Evolutionary conservation across 768 basidiomycete species (phyloP).

Genomic region (Chlorophyllum brunneum): DNA sequence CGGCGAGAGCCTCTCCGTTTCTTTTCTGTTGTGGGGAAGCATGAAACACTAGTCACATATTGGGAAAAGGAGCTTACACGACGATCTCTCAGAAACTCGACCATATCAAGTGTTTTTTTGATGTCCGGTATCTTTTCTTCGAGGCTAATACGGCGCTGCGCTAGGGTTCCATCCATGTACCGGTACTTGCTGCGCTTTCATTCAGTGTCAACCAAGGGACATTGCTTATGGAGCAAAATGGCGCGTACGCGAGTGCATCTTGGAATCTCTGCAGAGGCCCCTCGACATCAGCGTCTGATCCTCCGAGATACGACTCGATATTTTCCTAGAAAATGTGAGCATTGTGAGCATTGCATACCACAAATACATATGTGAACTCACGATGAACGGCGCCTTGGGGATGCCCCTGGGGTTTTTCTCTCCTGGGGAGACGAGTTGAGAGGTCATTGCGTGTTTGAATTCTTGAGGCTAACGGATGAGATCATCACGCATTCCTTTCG

Average conservation of each 20-base stretch:
- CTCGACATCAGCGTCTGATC: conserved; percentile 76
- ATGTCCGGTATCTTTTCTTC: conserved; percentile 98
- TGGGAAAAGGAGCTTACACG: conserved; percentile 44
- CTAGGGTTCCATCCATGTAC: conserved; percentile 90
- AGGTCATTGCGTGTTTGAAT: conserved; percentile 19
- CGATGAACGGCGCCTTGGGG: conserved; percentile 93
- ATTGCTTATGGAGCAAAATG: conserved; percentile 13
- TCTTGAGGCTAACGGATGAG: background rate
- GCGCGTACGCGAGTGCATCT: conserved; percentile 87
- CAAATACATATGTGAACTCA: conserved; percentile 29
- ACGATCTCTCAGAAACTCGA: conserved; percentile 71
- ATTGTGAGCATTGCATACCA: background rate
- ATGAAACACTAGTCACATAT: background rate
- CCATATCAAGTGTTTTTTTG: conserved; percentile 86
- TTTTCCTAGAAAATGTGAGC: conserved; percentile 51
- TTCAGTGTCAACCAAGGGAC: conserved; percentile 20
- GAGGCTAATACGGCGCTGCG: conserved; percentile 71
- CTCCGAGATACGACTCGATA: conserved; percentile 83
- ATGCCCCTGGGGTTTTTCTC: conserved; percentile 88
- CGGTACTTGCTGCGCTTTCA: conserved; percentile 86
- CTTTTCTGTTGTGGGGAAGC: conserved; percentile 46
- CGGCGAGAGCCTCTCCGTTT: conserved; percentile 37
- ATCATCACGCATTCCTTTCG: conserved; percentile 14
- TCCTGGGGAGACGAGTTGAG: conserved; percentile 30
- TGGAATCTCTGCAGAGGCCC: conserved; percentile 76